These are phyloP conservation scores for Paramyrothecium roridum DNA, from an alignment of 2,329 filamentous ascomycete genomes.

Conservation along the genomic window DNA sequence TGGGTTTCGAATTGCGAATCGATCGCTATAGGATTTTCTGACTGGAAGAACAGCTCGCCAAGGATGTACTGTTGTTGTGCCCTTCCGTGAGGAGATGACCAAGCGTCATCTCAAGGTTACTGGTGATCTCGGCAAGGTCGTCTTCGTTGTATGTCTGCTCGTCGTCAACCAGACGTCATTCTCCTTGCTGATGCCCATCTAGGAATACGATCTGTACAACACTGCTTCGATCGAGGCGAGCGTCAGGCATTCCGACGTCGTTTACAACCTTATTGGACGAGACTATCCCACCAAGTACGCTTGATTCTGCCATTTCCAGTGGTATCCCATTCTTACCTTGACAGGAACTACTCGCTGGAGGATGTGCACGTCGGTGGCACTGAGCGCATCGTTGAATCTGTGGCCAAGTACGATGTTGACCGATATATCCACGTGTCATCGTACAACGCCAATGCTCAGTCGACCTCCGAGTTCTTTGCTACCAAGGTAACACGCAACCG, in stretches of 20 bases:
- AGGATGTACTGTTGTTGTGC: constrained; percentile 91
- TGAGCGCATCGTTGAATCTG: constrained; percentile 88
- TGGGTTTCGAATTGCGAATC: constrained; percentile 22
- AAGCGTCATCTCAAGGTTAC: constrained; percentile 95
- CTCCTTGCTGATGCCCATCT: constrained; percentile 10
- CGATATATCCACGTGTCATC: constrained; percentile 96
- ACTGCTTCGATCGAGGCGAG: constrained; percentile 94
- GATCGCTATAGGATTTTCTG: constrained; percentile 10
- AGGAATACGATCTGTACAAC: constrained; percentile 95
- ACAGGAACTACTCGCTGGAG: constrained; percentile 85
- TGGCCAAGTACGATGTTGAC: constrained; percentile 97
- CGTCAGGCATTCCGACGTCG: constrained; percentile 93
- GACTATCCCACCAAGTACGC: constrained; percentile 90
- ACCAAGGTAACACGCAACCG: constrained; percentile 65
- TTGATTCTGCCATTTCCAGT: neutral
- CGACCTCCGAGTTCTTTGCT: constrained; percentile 82
- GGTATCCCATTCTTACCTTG: neutral
- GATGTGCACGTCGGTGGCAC: constrained; percentile 93
- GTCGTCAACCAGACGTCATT: neutral
- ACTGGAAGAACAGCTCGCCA: constrained; percentile 62
- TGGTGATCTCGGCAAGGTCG: constrained; percentile 87
- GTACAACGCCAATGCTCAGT: constrained; percentile 80
- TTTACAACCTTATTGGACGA: constrained; percentile 93
- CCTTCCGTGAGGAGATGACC: constrained; percentile 94
- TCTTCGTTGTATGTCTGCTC: constrained; percentile 67